Percentiles rank a stretch among this genome's conserved stretches.
These are phyloP conservation scores for Penicillium odoratum DNA, from an alignment of 495 filamentous ascomycete species.

Conservation along the genomic window DNA sequence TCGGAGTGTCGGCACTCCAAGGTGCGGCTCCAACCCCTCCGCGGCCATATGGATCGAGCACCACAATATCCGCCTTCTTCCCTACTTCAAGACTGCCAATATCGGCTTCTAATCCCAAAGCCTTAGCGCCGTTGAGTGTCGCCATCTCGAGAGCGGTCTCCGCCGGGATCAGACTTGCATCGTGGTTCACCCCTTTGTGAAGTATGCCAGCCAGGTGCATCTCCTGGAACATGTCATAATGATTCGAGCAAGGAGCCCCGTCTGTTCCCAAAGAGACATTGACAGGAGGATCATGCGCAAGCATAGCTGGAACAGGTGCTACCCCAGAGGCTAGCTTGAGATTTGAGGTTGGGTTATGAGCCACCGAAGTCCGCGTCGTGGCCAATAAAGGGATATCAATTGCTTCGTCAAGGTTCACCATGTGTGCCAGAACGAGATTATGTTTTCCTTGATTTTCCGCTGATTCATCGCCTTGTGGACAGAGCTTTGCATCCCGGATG, in stretches of 20 bases:
- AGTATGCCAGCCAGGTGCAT: conserved; percentile 42
- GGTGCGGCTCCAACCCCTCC: conserved; percentile 23
- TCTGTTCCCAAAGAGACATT: conserved; percentile 42
- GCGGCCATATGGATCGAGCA: conserved; percentile 34
- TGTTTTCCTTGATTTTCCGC: not conserved
- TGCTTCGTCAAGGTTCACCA: conserved; percentile 36
- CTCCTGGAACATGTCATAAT: conserved; percentile 42
- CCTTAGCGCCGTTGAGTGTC: conserved; percentile 40
- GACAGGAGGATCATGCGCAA: conserved; percentile 20
- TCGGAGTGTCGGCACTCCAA: conserved; percentile 10
- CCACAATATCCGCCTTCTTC: conserved; percentile 41
- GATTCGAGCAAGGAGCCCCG: conserved; percentile 43
- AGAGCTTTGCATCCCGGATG: conserved; percentile 19
- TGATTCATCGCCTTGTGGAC: not conserved
- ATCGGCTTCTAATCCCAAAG: conserved; percentile 37
- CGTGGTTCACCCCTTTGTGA: conserved; percentile 38
- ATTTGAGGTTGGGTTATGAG: conserved; percentile 42
- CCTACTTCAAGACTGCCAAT: conserved; percentile 43
- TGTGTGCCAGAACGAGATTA: conserved; percentile 29
- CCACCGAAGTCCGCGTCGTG: conserved; percentile 34
- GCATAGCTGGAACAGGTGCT: conserved; percentile 34
- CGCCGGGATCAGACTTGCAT: conserved; percentile 36
- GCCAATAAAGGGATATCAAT: conserved; percentile 34
- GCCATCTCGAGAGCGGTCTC: conserved; percentile 42
- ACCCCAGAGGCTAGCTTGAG: conserved; percentile 43